Percentiles rank a stretch among this genome's conserved stretches.
Conservation (phyloP, 768 basidiomycete species). For the Russula virescens region DNA sequence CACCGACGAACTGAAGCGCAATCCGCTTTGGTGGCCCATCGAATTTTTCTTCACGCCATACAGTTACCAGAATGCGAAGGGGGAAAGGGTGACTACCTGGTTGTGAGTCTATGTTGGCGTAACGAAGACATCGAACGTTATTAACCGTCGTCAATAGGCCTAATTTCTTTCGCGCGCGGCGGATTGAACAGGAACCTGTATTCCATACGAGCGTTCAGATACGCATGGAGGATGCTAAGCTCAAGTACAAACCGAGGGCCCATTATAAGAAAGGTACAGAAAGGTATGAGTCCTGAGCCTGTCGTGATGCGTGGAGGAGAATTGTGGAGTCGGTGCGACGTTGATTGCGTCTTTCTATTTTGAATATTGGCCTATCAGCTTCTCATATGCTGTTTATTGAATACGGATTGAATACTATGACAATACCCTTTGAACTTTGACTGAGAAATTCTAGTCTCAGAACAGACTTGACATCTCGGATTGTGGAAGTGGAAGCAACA, state of each 20-base stretch:
- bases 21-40: constrained; percentile 63
- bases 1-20: constrained; percentile 45
- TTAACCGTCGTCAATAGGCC: constrained; percentile 32
- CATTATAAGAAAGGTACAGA: constrained; percentile 43
- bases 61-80: constrained; percentile 49
- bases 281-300: constrained; percentile 40
- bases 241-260: constrained; percentile 58
- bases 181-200: constrained; percentile 45
- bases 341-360: not conserved
- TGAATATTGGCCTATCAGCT: not conserved
- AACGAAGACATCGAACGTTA: not conserved
- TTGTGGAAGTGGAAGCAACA: no score
- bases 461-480: no score
- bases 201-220: constrained; percentile 62
- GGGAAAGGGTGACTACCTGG: constrained; percentile 49
- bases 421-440: no score
- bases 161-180: constrained; percentile 55
- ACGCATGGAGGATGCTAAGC: constrained; percentile 43
- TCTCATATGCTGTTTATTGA: no score
- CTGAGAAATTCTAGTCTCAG: no score
- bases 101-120: constrained; percentile 39
- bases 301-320: not conserved
- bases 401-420: no score
- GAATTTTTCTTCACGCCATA: constrained; percentile 55
- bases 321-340: not conserved